Base-by-base conservation (phyloP, 495 filamentous ascomycete species). In the Aspergillus hancockii region DNA sequence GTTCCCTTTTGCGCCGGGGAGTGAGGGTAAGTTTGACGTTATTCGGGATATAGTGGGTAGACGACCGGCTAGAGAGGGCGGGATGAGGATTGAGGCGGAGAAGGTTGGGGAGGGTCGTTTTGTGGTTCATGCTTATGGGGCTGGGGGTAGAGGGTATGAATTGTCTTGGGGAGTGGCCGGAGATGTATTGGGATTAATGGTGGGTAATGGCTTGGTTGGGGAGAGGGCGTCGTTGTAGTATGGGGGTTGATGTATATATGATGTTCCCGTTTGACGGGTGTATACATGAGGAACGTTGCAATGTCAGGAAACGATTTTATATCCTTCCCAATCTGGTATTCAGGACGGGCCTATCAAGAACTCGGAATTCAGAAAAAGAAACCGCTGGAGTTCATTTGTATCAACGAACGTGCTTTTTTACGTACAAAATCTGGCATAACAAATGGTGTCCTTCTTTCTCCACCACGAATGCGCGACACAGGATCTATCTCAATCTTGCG, bases 61-160 rank as follows among this genome's bases (percentile, higher is more conserved):
- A 1, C 61, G 77, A 41, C 77, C 77, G 25, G 73, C 76, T 12
- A 66, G 77, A 22, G 70, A 78, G 55, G 77, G 77, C 1, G 78
- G 78, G 16, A 62, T 77, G 67, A 65, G 78, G 10, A 67, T 79
- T 25, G 76, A 79, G 57, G 67, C 66, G 10, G 80, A 75, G 10
- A 69, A 70, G 22, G 34, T 75, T 6, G 57, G 43, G 8, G 63
- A 60, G 16, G 67, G 58, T 1, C 61, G 62, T 22, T 52, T 38
- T 9, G 68, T 88, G 18, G 78, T 88, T 41, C 85, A 88, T 75
- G 85, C 82, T 7, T 88, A 88, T 67, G 85, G 85, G 14, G 71
- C 83, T 55, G 85, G 85, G 14, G 85, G 85, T 7, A 71, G 85
- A 36, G 85, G 85, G 0, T 87, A 79, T 56, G 75, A 78, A 62